Evolutionary conservation across 2,329 filamentous ascomycete genomes (phyloP).

Genomic region (Epichloe amarillans): DNA sequence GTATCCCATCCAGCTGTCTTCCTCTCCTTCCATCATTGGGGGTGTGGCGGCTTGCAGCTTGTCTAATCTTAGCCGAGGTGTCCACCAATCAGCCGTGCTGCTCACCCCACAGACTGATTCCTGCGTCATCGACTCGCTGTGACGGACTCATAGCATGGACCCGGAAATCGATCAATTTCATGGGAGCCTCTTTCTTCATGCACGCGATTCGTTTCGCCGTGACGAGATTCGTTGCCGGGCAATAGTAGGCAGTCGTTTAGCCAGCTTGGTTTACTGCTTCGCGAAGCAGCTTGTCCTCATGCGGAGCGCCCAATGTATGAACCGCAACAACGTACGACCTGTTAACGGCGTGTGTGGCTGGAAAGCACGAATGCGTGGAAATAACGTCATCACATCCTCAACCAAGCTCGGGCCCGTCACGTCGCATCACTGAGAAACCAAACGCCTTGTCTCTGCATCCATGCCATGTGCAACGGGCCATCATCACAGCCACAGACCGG

Average conservation of each 20-base stretch:
- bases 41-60: not conserved
- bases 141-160: not conserved
- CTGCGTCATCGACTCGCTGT: conserved; percentile 22
- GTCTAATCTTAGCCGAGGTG: conserved; percentile 1
- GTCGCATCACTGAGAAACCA: too few relatives aligned
- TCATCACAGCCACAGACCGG: not conserved
- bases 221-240: not conserved
- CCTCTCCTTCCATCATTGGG: not conserved
- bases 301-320: too few relatives aligned
- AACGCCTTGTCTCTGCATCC: too few relatives aligned
- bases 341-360: too few relatives aligned
- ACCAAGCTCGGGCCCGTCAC: too few relatives aligned
- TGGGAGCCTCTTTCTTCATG: not conserved
- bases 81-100: conserved; percentile 10
- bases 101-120: conserved; percentile 8
- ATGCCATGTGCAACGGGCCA: not conserved
- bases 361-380: too few relatives aligned
- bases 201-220: not conserved
- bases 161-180: conserved; percentile 1
- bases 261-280: too few relatives aligned
- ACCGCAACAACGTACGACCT: too few relatives aligned
- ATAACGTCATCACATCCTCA: not conserved
- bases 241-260: too few relatives aligned
- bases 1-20: not conserved
- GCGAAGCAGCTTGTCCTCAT: too few relatives aligned